Percentiles rank a stretch among this genome's conserved stretches.
Conservation (phyloP, 345 rosid genomes). For the Hevea brasiliensis region DNA sequence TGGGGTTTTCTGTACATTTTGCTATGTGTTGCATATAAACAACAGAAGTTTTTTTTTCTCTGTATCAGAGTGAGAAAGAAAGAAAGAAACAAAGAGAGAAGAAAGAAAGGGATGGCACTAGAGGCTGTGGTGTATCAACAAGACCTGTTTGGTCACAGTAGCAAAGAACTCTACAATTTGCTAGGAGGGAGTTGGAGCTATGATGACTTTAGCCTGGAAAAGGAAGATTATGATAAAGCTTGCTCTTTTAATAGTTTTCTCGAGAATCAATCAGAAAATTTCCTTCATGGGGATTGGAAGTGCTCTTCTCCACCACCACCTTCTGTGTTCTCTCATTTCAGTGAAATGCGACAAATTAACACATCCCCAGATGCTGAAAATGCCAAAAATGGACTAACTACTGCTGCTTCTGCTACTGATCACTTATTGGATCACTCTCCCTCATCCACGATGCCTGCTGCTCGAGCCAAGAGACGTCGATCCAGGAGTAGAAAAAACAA, state of each 20-base stretch:
- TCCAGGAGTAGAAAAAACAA: conserved; percentile 62
- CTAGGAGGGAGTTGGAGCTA: conserved; percentile 41
- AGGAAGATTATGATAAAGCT: conserved; percentile 9
- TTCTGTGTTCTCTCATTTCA: conserved; percentile 25
- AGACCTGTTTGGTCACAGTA: conserved; percentile 42
- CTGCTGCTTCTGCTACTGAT: too few relatives aligned
- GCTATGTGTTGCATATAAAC: background rate
- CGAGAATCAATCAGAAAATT: conserved; percentile 39
- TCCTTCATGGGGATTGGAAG: conserved; percentile 32
- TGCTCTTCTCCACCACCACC: conserved; percentile 19
- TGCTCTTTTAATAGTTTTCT: conserved; percentile 35
- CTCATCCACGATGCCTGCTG: conserved; percentile 8
- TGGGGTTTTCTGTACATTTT: background rate
- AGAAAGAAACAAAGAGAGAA: conserved; percentile 13
- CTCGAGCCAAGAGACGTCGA: conserved; percentile 60
- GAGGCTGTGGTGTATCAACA: conserved; percentile 63
- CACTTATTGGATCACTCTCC: conserved; percentile 15
- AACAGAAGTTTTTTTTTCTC: background rate
- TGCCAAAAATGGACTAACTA: background rate
- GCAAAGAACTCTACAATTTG: conserved; percentile 48
- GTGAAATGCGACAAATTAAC: conserved; percentile 22
- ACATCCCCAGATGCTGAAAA: conserved; percentile 20
- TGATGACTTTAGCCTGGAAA: conserved; percentile 19
- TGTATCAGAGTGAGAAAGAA: background rate
- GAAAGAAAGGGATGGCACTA: conserved; percentile 53